Evolutionary conservation across 208 protist genomes (phyloP).

Genomic region (Leishmania martiniquensis): DNA sequence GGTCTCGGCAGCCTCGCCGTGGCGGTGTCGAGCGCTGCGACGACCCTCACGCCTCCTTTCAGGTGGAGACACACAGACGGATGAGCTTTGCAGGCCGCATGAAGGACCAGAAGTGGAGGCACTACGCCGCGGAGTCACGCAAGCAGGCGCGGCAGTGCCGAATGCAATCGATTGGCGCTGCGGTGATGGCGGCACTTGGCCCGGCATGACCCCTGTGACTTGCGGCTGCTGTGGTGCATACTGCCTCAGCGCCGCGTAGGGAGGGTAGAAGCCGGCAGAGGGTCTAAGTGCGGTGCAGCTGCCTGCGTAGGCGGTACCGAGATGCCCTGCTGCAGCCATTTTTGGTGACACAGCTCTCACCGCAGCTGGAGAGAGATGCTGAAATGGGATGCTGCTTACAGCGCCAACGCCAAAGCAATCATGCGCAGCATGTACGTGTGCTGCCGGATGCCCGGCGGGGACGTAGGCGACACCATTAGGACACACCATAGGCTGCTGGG

Average conservation of each 20-base stretch:
- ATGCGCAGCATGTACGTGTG: neutral
- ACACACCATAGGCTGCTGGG: conserved; percentile 11
- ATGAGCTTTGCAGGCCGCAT: neutral
- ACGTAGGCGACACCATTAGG: neutral
- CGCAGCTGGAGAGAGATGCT: neutral
- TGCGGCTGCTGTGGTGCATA: neutral
- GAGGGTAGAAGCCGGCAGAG: conserved; percentile 1
- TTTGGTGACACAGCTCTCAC: neutral
- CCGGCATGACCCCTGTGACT: neutral
- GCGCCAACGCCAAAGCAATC: neutral
- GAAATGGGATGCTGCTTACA: too few relatives aligned
- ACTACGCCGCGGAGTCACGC: neutral
- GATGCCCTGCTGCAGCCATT: neutral
- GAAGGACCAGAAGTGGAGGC: neutral
- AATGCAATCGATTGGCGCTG: neutral
- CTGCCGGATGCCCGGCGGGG: neutral
- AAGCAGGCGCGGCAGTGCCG: neutral
- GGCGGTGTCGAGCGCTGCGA: conserved; percentile 8
- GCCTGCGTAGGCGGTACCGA: neutral
- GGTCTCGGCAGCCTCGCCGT: neutral
- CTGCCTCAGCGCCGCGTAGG: neutral
- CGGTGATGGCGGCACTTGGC: conserved; percentile 17
- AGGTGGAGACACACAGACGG: neutral
- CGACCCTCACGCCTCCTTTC: neutral
- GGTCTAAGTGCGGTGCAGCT: neutral